Conservation (phyloP, 176 grass and related monocot genomes). For the Dendrocalamus sinicus region DNA sequence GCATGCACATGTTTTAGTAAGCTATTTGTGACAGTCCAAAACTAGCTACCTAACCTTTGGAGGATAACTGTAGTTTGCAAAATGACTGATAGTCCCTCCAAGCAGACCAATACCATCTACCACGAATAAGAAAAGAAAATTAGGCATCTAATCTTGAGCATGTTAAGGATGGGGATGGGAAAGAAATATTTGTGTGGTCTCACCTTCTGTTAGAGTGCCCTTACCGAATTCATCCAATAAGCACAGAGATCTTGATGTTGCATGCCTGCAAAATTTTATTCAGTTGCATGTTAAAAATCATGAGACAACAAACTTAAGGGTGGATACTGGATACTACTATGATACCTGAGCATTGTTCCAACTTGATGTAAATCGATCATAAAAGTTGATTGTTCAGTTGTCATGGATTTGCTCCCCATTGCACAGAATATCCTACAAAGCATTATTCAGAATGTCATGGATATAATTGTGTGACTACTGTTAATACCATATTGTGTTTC, state of each 20-base stretch:
- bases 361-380: slow-evolving; percentile 99
- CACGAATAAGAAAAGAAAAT: slow-evolving; percentile 33
- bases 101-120: slow-evolving; percentile 97
- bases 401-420: slow-evolving; percentile 91
- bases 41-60: slow-evolving; percentile 74
- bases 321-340: slow-evolving; percentile 26
- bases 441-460: slow-evolving; percentile 35
- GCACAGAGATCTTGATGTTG: slow-evolving; percentile 85
- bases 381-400: slow-evolving; percentile 88
- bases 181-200: slow-evolving; percentile 3
- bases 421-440: slow-evolving; percentile 90
- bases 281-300: slow-evolving; percentile 32
- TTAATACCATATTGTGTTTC: neutral
- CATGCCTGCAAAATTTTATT: slow-evolving; percentile 64
- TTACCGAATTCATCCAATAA: slow-evolving; percentile 98
- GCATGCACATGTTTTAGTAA: neutral
- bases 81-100: slow-evolving; percentile 86
- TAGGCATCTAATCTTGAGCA: slow-evolving; percentile 18
- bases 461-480: neutral
- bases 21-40: slow-evolving; percentile 14
- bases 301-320: slow-evolving; percentile 27
- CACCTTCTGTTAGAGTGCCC: slow-evolving; percentile 94
- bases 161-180: slow-evolving; percentile 10
- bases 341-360: slow-evolving; percentile 94
- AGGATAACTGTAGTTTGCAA: slow-evolving; percentile 68